Percentiles rank a stretch among this genome's conserved stretches.
These are phyloP conservation scores for Alternaria arbusti DNA, from an alignment of 2,329 filamentous ascomycete species.

Conservation along the genomic window DNA sequence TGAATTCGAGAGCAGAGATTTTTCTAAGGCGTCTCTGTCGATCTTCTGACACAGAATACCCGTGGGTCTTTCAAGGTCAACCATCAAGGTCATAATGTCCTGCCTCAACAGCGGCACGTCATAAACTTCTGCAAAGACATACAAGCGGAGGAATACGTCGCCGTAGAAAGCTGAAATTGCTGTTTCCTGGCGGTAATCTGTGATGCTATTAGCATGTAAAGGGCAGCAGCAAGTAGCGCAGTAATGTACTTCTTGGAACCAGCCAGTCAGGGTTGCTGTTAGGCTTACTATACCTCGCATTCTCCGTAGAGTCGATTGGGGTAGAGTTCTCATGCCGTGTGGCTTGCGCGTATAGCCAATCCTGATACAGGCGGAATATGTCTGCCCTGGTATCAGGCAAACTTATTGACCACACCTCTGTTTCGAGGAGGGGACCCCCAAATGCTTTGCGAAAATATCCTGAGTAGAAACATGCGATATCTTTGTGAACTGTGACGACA, in stretches of 20 bases:
- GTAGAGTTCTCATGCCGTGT: background rate
- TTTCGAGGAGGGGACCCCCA: background rate
- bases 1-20: background rate
- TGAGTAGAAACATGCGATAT: background rate
- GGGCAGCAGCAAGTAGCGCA: background rate
- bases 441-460: background rate
- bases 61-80: background rate
- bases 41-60: background rate
- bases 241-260: background rate
- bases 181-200: background rate
- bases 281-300: background rate
- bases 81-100: background rate
- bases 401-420: background rate
- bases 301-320: background rate
- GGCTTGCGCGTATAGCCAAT: background rate
- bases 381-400: background rate
- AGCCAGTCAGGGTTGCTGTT: background rate
- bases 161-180: background rate
- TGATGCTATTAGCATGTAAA: background rate
- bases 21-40: background rate
- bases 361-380: background rate
- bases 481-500: constrained; percentile 1
- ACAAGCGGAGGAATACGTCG: background rate
- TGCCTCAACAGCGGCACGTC: background rate
- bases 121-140: background rate